phyloP scores from a whole-genome alignment of 1,284 basidiomycete genomes.

The Ustilago curta region DNA sequence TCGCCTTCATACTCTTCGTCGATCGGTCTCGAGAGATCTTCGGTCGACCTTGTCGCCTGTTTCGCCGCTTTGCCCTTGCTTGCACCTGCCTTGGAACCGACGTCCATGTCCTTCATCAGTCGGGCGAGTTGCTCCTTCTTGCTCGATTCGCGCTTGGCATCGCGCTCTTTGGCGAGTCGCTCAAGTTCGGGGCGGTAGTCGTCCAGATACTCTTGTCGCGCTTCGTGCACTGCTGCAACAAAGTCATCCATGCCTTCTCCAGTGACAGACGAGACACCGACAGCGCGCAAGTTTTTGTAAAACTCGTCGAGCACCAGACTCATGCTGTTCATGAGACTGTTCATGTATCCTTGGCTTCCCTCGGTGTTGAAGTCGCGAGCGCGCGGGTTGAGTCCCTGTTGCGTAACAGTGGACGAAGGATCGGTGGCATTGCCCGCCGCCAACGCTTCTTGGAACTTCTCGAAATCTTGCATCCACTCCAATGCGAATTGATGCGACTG shows the following conservation, averaged over 20 bases:
- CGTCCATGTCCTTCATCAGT: slow-evolving; percentile 86
- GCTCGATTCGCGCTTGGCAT: slow-evolving; percentile 77
- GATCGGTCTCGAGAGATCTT: slow-evolving; percentile 44
- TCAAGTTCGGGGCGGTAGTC: slow-evolving; percentile 92
- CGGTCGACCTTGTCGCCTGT: slow-evolving; percentile 21
- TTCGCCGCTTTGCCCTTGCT: slow-evolving; percentile 8
- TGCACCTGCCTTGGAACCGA: slow-evolving; percentile 31
- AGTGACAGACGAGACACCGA: slow-evolving; percentile 95
- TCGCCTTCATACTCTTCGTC: slow-evolving; percentile 66
- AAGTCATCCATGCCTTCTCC: slow-evolving; percentile 92
- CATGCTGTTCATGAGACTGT: slow-evolving; percentile 99
- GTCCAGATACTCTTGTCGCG: slow-evolving; percentile 84
- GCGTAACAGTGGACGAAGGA: slow-evolving; percentile 71
- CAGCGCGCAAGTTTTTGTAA: slow-evolving; percentile 93
- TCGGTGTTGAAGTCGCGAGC: slow-evolving; percentile 34
- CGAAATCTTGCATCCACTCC: slow-evolving; percentile 99
- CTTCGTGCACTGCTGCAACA: slow-evolving; percentile 88
- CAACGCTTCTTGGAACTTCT: slow-evolving; percentile 75
- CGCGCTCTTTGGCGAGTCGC: slow-evolving; percentile 74
- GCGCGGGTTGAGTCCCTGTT: slow-evolving; percentile 24
- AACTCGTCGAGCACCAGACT: slow-evolving; percentile 98
- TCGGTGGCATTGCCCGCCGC: slow-evolving; percentile 66
- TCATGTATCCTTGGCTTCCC: slow-evolving; percentile 89
- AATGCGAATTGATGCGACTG: slow-evolving; percentile 88
- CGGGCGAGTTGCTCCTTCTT: slow-evolving; percentile 79